Base-by-base conservation (phyloP, 805 yeast genomes). In the Millerozyma miso region DNA sequence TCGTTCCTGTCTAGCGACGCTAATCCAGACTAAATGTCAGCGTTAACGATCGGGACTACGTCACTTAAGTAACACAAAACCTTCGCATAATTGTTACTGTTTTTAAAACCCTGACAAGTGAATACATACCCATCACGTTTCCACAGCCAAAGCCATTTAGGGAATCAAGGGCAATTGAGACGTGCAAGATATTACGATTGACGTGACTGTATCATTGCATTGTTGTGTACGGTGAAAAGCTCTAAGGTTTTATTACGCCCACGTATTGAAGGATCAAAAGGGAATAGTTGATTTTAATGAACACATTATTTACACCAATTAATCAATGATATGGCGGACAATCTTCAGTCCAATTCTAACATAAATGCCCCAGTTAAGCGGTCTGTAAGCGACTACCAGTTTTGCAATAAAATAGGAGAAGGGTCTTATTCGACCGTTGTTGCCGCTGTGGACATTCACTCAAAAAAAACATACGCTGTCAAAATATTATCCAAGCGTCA, bases 341-440 rank as follows among this genome's bases (percentile, higher is more conserved):
- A 19, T 19, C 26, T 10, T 10, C n/a, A 3, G 14, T 12, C 38
- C 14, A 35, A 19, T 35, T 13, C 29, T 32, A 33, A 32, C 17
- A 29, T 35, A 17, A 29, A 17, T 32, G 23, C 41, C n/a, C 39
- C 23, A 19, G 38, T 10, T 35, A 76, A 71, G 53, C 65, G 77
- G 52, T 66, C 84, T 16, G 95, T 88, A 10, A 80, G 82, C 50
- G 99, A 93, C 59, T 93, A 90, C 62, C 84, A 81, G 48, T 88
- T 93, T 59, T 95, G 96, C 7, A 81, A 87, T 14, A 81, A 85
- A 35, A 77, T 93, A 18, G 99, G 99, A 4, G 96, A 88, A 59
- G 99, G 99, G 1, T 88, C 97, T 5, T 93, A 91, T 59, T 90
- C 98, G 8, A 88, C 95, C 4, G 99, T 91, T 7, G 87, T 80